Evolutionary conservation across 2,329 filamentous ascomycete genomes (phyloP), one percentile per base, ranked within the genome.

Genomic region (Aspergillus novofumigatus): DNA sequence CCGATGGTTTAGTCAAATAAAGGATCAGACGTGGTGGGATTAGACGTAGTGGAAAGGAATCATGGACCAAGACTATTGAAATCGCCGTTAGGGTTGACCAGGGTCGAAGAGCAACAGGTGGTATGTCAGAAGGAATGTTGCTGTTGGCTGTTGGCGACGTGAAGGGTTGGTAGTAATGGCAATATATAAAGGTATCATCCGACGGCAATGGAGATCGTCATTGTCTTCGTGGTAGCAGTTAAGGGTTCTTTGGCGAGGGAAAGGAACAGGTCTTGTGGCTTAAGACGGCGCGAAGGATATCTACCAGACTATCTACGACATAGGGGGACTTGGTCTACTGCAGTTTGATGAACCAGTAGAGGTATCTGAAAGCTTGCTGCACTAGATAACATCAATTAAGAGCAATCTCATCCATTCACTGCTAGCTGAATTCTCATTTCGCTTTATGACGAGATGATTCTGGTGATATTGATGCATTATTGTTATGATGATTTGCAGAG

Each of bases 1-100:
- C 32, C 32, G 32, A n/a, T 28, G 32, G 25, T 26, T 49, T 49
- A 51, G 29, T 51, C 49, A 51, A 51, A 29, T 32, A 38, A 35
- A 48, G 26, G 56, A 35, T 52, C 48, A 44, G 55, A 52, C 21
- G n/a, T 44, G 52, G 49, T 48, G 23, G 44, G 26, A 45, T 38
- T 41, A 29, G 47, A 50, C 23, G 20, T 53, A 49, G 10, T 29
- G 45, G 53, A 17, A 38, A 17, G 32, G 7, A 38, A 17, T 38
- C 14, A 17, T 38, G 32, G 32, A 38, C 32, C 14, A 38, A 38
- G 32, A 38, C 32, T 3, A 35, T 7, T 38, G 3, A 7, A 35
- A 17, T 38, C 14, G 32, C 32, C 14, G 32, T 38, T 38, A 38
- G 32, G 32, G 32, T 38, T 38, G 32, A 17, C 6, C 1, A 38